Percentiles rank a stretch among this genome's conserved stretches.
Conservation (phyloP, 371 early-diverging fungal species). For the Circinella umbellata region DNA sequence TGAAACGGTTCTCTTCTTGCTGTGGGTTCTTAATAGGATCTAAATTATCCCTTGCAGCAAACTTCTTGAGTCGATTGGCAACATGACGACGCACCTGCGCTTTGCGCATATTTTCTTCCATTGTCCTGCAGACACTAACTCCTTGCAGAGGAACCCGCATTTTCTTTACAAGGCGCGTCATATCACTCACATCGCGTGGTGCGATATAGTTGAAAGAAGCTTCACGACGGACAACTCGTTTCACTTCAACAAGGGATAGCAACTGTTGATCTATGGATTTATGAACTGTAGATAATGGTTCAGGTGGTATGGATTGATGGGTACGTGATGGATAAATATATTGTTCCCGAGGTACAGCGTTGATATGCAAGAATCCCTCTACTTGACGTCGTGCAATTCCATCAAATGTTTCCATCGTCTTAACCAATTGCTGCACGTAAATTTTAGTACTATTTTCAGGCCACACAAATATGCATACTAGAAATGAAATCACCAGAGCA, state of each 20-base stretch:
- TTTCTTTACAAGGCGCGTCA: constrained; percentile 43
- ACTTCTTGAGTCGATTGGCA: constrained; percentile 20
- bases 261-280: constrained; percentile 31
- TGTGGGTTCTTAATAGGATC: constrained; percentile 14
- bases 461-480: constrained; percentile 32
- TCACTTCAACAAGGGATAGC: constrained; percentile 29
- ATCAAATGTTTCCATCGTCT: constrained; percentile 36
- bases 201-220: constrained; percentile 40
- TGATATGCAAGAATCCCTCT: constrained; percentile 29
- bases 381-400: constrained; percentile 36
- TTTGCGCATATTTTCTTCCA: constrained; percentile 52
- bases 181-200: constrained; percentile 43
- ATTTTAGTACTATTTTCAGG: constrained; percentile 49
- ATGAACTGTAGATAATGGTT: constrained; percentile 32
- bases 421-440: constrained; percentile 39
- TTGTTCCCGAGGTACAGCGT: constrained; percentile 9
- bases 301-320: not conserved
- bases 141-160: constrained; percentile 44
- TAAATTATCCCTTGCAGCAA: constrained; percentile 21
- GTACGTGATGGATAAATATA: constrained; percentile 16
- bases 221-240: constrained; percentile 45
- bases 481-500: constrained; percentile 37
- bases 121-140: constrained; percentile 36
- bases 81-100: constrained; percentile 22
- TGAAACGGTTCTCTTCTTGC: constrained; percentile 6